Base-by-base conservation (phyloP, 306 rosid species). In the Hippophae tibetana region DNA sequence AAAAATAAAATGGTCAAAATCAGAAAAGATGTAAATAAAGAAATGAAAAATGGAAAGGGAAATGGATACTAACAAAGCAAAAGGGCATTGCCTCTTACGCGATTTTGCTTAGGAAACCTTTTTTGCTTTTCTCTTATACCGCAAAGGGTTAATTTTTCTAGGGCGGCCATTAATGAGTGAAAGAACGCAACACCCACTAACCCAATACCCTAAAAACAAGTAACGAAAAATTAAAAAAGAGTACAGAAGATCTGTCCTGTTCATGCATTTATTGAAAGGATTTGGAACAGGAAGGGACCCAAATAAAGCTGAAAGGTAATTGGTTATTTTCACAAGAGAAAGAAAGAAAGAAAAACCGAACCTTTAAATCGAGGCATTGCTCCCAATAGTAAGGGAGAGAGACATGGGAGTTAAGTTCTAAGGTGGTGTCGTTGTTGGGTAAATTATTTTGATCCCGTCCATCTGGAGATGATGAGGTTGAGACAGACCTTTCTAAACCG, bases 361-460 rank as follows among this genome's bases (percentile, higher is more conserved):
- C 98, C 98, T 92, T 92, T 65, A 92, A 71, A 69, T 92, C 95
- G 23, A 92, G 86, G 78, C 98, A 92, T 80, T 92, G 98, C 50
- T 92, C 98, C 98, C 98, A 92, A 62, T 83, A 84, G 72, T 85
- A 83, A 49, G 98, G 98, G 58, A 90, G 89, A 3, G 96, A 85
- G 64, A 85, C 53, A 61, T 85, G 80, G 10, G 98, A 92, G 88
- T 92, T 92, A 70, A 92, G 96, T 61, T 90, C 96, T 65, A 87
- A 77, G 58, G 84, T 13, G 26, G 87, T 65, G 49, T 76, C 82
- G 23, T 76, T 54, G 76, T 51, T 65, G 44, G 79, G 59, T 47
- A 53, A 47, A 27, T 49, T 56, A 53, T 65, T 76, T 58, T 69
- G 47, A 7, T 72, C 57, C 3, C 51, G 56, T 51, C 66, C 72